Evolutionary conservation across 345 rosid genomes (phyloP), one percentile per base, ranked within the genome.

Genomic region (Eucalyptus marginata): DNA sequence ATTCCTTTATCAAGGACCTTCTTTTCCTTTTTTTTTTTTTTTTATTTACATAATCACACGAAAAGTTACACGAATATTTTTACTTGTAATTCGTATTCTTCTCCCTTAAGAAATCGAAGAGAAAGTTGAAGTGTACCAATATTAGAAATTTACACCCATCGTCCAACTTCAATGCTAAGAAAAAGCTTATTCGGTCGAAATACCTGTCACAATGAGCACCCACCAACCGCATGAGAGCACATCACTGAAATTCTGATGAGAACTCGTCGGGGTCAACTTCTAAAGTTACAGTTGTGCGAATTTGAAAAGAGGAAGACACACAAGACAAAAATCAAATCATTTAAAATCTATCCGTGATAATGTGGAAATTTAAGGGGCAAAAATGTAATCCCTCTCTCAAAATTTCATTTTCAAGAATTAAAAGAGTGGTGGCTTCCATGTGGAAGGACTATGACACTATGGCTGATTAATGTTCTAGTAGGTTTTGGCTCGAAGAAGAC

Each of bases 211-310:
- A 18, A 17, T 12, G 43, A 10, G 44, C 81, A 33, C 44, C 11
- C 7, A 71, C 12, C 22, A 12, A 18, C 2, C 44, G 13, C 13
- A 10, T 33, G 13, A 33, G 7, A 33, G 25, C 33, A 18, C 81
- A 20, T 33, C 22, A 71, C 2, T 3, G 2, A 71, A 71, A 12
- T 33, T 33, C 2, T 5, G 0, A 17, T 3, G 25, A 20, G 27
- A 36, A 36, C 83, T 36, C 0, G 3, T 3, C 8, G 5, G 5
- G 25, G 83, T 76, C 83, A 20, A 76, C 27, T 76, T 36, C 24
- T 5, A 7, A 76, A 4, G 47, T 3, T 36, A 36, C 1, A 1
- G 0, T 18, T 22, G 27, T 18, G 7, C 4, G 3, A 36, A 64
- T 1, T 15, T 16, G 20, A 64, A 64, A n/a, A 71, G 81, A 36